Evolutionary conservation across 2,329 filamentous ascomycete species (phyloP), one percentile per base, ranked within the genome.

Genomic region (Curvularia sp.): DNA sequence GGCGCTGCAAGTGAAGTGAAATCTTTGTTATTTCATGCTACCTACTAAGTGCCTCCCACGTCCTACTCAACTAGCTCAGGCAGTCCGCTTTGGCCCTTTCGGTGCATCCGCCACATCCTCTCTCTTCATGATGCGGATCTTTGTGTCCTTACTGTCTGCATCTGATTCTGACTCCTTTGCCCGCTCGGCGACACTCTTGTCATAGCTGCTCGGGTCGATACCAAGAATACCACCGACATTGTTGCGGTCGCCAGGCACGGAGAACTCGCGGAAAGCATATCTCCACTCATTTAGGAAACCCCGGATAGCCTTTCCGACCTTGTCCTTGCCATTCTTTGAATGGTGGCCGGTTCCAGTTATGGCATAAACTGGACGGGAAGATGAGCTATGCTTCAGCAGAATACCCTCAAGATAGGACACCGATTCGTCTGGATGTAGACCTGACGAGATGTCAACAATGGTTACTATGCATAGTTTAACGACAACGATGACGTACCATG

Each of bases 251-350:
- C 94, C 94, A 2, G 93, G 93, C 9, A 97, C 93, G 36, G 91
- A 95, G 78, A 99, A 99, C 78, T 99, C 95, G 53, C 94, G 89
- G 79, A 94, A 99, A 0, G 92, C 90, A 74, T 97, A 99, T 62
- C 92, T 87, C 93, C 93, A 97, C 75, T 98, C 94, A 73, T 94
- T 96, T 54, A 99, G 81, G 80, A 96, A 98, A 66, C 86, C 87
- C 53, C 95, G 89, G 61, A 98, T 89, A 1, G 93, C 93, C 79
- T 96, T 97, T 73, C 94, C 94, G 34, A 99, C 92, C 80, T 99
- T 99, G 79, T 99, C 95, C 77, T 98, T 98, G 70, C 95, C 94
- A 74, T 97, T 97, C 82, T 98, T 98, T 76, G 92, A 96, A 79
- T 99, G 95, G 73, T 98, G 93, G 3, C 94, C 95, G 1, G 94